phyloP scores from a whole-genome alignment of 78 protist genomes.

The Dictyostelium firmibasis region DNA sequence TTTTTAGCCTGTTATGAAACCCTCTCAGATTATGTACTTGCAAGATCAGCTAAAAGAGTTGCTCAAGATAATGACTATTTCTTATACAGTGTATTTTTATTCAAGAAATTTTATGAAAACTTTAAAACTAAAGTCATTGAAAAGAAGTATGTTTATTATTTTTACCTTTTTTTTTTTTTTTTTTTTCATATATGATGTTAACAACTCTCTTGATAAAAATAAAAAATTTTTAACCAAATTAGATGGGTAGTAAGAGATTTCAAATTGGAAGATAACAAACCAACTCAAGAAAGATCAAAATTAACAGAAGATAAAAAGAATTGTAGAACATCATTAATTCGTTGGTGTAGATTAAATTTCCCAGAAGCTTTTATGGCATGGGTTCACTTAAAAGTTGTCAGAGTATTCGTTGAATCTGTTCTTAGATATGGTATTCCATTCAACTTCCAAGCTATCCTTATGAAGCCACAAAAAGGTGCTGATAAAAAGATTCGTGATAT shows the following conservation, averaged over 20 bases:
- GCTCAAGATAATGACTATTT: constrained; percentile 82
- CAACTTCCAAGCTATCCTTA: constrained; percentile 85
- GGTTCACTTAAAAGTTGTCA: constrained; percentile 92
- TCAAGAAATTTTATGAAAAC: constrained; percentile 78
- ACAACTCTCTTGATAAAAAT: too few species aligned
- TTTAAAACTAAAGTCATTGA: constrained; percentile 85
- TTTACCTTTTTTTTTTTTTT: not conserved
- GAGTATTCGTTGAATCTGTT: constrained; percentile 91
- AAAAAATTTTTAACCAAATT: not conserved
- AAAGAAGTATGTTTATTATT: constrained; percentile 44
- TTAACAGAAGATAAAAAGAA: constrained; percentile 72
- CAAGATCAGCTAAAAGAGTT: constrained; percentile 76
- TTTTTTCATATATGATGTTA: not conserved
- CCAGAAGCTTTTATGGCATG: constrained; percentile 87
- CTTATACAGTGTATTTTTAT: constrained; percentile 80
- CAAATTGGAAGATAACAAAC: constrained; percentile 29
- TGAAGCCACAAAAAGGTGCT: constrained; percentile 51
- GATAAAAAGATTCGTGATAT: constrained; percentile 61
- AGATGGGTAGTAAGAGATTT: constrained; percentile 45
- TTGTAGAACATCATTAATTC: constrained; percentile 51
- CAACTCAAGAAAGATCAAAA: constrained; percentile 54
- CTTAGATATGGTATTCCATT: constrained; percentile 94
- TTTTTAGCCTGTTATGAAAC: constrained; percentile 49
- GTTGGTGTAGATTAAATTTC: constrained; percentile 92
- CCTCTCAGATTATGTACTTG: constrained; percentile 68